Evolutionary conservation across 371 early-diverging fungal species (phyloP), one percentile per base, ranked within the genome.

Genomic region (Cokeromyces recurvatus): DNA sequence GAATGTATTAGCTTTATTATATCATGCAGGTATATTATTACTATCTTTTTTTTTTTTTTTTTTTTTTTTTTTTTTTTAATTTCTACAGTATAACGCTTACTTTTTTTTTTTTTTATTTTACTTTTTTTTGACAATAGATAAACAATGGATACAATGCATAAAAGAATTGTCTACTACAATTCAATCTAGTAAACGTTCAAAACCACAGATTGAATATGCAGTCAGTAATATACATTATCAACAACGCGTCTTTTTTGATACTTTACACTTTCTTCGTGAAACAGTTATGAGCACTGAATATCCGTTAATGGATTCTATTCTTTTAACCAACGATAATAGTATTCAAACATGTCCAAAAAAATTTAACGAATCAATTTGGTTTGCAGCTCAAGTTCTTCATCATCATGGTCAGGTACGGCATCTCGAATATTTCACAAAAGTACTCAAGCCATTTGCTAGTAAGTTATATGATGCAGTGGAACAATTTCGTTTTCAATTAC

Each of bases 11-110:
- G 59, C 64, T 12, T 31, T 64, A 12, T 32, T 64, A 6, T 64
- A 56, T 44, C 57, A 64, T 51, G 64, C 64, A 7, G 64, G 64
- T 59, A 59, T 39, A 40, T n/a, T 7, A 20, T 22, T 44, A 41
- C 23, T 27, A 20, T 10, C 38, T 32, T 10, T n/a, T n/a, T n/a
- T n/a, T n/a, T n/a, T n/a, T n/a, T n/a, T n/a, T n/a, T n/a, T n/a
- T n/a, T n/a, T n/a, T n/a, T n/a, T n/a, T n/a, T n/a, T n/a, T n/a
- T n/a, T n/a, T n/a, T n/a, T n/a, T n/a, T n/a, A n/a, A 11, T 27
- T 11, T 22, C 46, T 27, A 19, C 3, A 6, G 37, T 0, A 22
- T 12, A 27, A 38, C 16, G 16, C 16, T 35, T 19, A n/a, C n/a
- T n/a, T n/a, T n/a, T n/a, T n/a, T n/a, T n/a, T n/a, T n/a, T n/a